Conservation (phyloP, 352 stramenopile genomes). For the Phytophthora ohioensis region DNA sequence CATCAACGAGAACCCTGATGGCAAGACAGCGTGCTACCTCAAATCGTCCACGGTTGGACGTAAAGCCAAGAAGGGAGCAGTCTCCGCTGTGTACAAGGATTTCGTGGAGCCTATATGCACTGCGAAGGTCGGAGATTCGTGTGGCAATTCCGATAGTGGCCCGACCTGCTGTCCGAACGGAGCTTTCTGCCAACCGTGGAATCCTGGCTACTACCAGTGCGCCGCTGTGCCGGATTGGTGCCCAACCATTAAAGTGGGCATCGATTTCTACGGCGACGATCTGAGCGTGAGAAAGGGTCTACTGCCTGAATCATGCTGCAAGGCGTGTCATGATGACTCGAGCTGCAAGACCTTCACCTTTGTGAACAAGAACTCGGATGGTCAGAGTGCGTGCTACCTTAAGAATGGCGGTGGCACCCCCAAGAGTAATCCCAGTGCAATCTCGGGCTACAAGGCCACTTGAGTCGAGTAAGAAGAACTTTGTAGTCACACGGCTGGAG, state of each 20-base stretch:
- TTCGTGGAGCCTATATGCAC: constrained; percentile 36
- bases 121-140: constrained; percentile 40
- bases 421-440: constrained; percentile 36
- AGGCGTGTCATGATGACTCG: constrained; percentile 48
- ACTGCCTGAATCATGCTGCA: constrained; percentile 57
- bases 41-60: constrained; percentile 43
- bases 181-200: constrained; percentile 71
- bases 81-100: constrained; percentile 45
- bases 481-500: no score
- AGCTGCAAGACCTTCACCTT: constrained; percentile 63
- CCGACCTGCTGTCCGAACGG: constrained; percentile 50
- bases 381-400: constrained; percentile 64
- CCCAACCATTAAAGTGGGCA: constrained; percentile 40
- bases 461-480: not conserved
- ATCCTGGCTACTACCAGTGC: constrained; percentile 66
- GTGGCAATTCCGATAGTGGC: constrained; percentile 45
- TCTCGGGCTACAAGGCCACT: constrained; percentile 55
- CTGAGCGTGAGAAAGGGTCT: constrained; percentile 52
- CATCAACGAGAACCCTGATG: constrained; percentile 63
- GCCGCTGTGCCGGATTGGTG: constrained; percentile 51
- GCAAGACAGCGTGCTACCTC: constrained; percentile 62
- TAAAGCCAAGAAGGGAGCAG: constrained; percentile 45
- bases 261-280: constrained; percentile 64
- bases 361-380: constrained; percentile 65
- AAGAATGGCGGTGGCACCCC: constrained; percentile 47